phyloP scores from a whole-genome alignment of 345 rosid genomes.

The Hibiscus syriacus region DNA sequence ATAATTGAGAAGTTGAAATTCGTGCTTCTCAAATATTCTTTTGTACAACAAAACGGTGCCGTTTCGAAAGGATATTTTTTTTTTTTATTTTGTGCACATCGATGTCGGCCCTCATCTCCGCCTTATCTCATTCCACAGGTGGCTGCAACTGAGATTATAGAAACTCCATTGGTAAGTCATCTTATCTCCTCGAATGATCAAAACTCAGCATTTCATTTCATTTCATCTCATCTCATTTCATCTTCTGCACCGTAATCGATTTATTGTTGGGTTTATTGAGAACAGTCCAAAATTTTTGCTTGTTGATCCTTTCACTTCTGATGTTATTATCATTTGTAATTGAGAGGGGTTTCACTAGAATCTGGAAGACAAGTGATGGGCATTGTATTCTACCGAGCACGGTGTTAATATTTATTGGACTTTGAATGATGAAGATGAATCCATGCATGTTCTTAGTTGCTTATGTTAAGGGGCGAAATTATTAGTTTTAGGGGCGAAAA shows the following conservation, averaged over 20 bases:
- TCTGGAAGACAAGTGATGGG: neutral
- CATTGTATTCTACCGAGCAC: neutral
- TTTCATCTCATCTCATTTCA: too few species aligned
- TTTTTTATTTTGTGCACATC: neutral
- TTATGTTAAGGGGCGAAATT: too few species aligned
- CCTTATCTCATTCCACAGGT: neutral
- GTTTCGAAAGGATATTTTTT: neutral
- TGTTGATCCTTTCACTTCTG: neutral
- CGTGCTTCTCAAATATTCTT: too few species aligned
- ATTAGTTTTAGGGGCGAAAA: too few species aligned
- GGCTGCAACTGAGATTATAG: neutral
- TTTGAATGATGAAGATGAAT: neutral
- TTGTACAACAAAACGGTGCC: neutral
- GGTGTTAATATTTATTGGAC: neutral
- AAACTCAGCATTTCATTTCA: too few species aligned
- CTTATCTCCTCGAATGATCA: neutral
- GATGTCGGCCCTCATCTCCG: neutral
- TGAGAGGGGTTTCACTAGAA: neutral
- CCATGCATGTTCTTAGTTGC: too few species aligned
- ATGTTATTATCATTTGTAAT: neutral
- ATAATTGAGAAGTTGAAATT: too few species aligned
- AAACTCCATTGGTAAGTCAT: neutral
- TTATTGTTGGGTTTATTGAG: too few species aligned
- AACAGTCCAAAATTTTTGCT: too few species aligned
- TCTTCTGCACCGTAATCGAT: too few species aligned